Percentiles rank a stretch among this genome's conserved stretches.
These are phyloP conservation scores for Annulohypoxylon nitens DNA, from an alignment of 495 filamentous ascomycete species.

Conservation along the genomic window DNA sequence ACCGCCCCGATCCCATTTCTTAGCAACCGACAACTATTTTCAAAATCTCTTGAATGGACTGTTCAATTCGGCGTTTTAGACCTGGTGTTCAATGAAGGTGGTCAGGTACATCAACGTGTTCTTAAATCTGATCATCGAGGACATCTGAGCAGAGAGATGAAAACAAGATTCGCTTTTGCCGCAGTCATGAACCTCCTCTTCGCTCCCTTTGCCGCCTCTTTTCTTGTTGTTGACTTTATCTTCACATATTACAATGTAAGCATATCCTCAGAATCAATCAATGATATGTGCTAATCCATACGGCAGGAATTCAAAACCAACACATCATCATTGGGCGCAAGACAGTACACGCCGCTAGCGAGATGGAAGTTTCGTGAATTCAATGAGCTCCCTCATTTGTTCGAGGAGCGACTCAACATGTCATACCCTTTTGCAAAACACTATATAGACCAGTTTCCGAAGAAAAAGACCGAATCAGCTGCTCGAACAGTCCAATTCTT, in stretches of 20 bases:
- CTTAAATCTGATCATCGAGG: constrained; percentile 84
- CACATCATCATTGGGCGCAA: constrained; percentile 79
- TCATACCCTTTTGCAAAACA: constrained; percentile 92
- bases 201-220: constrained; percentile 85
- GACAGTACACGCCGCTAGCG: constrained; percentile 91
- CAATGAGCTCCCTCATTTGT: constrained; percentile 94
- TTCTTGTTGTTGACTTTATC: constrained; percentile 87
- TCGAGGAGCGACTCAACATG: constrained; percentile 89
- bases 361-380: constrained; percentile 99
- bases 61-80: constrained; percentile 90
- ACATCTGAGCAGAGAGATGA: constrained; percentile 79
- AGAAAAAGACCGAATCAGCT: constrained; percentile 87
- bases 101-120: constrained; percentile 85
- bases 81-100: constrained; percentile 89
- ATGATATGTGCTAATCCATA: constrained; percentile 24
- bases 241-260: constrained; percentile 89
- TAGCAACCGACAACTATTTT: constrained; percentile 80
- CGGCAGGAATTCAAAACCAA: constrained; percentile 89
- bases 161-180: constrained; percentile 80
- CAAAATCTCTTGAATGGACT: constrained; percentile 86
- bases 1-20: constrained; percentile 88
- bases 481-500: constrained; percentile 88
- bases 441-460: constrained; percentile 96
- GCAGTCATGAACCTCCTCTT: constrained; percentile 88
- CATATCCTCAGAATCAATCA: constrained; percentile 8